Evolutionary conservation across 495 filamentous ascomycete genomes (phyloP), one percentile per base, ranked within the genome.

Genomic region (Penicillium crystallinum): DNA sequence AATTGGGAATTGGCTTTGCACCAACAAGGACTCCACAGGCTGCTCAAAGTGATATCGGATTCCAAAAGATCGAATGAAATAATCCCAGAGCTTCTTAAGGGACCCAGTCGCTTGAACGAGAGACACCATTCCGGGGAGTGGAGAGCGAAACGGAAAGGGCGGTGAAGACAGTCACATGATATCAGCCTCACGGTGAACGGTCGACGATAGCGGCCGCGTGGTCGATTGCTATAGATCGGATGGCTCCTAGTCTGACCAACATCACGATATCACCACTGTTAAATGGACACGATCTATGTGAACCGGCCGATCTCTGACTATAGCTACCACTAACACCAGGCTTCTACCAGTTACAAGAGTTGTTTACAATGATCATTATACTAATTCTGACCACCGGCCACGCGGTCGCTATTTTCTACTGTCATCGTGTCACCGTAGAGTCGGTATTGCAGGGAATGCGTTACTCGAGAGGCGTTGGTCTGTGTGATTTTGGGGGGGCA

Each of bases 131-230:
- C 41, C 22, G 51, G 50, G 40, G 51, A 49, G 59, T 50, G 38
- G 49, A 52, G 49, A 40, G 31, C 41, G 49, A 52, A 46, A 47
- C 35, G 11, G 65, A 70, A 70, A 63, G 38, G 65, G 68, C 67
- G 69, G 69, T 70, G 68, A 71, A 53, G 49, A 18, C 1, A 19
- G 48, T 49, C 62, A 64, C 65, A 62, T 69, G 67, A 69, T 66
- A 54, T 62, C 62, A 63, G 59, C 62, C 59, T 63, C 62, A 63
- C n/a, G 3, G 23, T 44, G 0, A 25, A 50, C 38, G 14, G 29
- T 25, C 0, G 15, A 6, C 0, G 2, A 42, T 19, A 50, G 19
- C 19, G 48, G 18, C 19, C 21, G 3, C 17, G 0, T 22, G 19
- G 19, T 42, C 48, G 15, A 14, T 18, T 14, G 0, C 34, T 19